Evolutionary conservation across 2,329 filamentous ascomycete genomes (phyloP).

Genomic region (Neofusicoccum ribis): DNA sequence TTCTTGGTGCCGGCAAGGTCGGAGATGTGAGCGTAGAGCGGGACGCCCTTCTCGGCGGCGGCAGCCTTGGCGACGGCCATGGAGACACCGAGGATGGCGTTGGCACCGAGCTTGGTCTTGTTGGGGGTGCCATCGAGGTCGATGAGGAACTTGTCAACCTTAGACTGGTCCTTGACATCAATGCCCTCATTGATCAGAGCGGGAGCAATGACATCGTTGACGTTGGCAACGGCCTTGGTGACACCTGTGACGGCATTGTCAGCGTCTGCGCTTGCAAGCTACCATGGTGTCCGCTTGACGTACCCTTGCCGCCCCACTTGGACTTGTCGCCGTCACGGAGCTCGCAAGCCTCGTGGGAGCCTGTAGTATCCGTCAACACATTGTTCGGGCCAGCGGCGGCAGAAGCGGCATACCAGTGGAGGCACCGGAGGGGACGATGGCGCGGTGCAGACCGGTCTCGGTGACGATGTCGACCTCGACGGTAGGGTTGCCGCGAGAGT

Average conservation of each 20-base stretch:
- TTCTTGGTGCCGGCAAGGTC: slow-evolving; percentile 54
- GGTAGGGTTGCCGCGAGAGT: slow-evolving; percentile 97
- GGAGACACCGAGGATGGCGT: slow-evolving; percentile 61
- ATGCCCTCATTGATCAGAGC: slow-evolving; percentile 55
- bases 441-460: slow-evolving; percentile 93
- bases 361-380: slow-evolving; percentile 26
- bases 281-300: slow-evolving; percentile 18
- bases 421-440: slow-evolving; percentile 94
- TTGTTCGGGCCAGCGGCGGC: slow-evolving; percentile 11
- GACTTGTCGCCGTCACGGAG: slow-evolving; percentile 55
- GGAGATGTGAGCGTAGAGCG: slow-evolving; percentile 60
- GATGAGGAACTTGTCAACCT: slow-evolving; percentile 56
- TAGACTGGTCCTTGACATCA: slow-evolving; percentile 56
- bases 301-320: slow-evolving; percentile 56
- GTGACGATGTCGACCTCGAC: slow-evolving; percentile 98
- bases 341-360: slow-evolving; percentile 55
- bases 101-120: slow-evolving; percentile 61
- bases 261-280: background rate
- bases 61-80: slow-evolving; percentile 61
- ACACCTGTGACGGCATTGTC: slow-evolving; percentile 41
- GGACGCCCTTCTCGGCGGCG: slow-evolving; percentile 56
- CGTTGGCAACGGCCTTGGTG: slow-evolving; percentile 56
- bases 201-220: slow-evolving; percentile 56
- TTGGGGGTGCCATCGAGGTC: slow-evolving; percentile 59
- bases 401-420: slow-evolving; percentile 70